Evolutionary conservation across 2,329 filamentous ascomycete genomes (phyloP).

Genomic region (Aspergillus brunneoviolaceus): DNA sequence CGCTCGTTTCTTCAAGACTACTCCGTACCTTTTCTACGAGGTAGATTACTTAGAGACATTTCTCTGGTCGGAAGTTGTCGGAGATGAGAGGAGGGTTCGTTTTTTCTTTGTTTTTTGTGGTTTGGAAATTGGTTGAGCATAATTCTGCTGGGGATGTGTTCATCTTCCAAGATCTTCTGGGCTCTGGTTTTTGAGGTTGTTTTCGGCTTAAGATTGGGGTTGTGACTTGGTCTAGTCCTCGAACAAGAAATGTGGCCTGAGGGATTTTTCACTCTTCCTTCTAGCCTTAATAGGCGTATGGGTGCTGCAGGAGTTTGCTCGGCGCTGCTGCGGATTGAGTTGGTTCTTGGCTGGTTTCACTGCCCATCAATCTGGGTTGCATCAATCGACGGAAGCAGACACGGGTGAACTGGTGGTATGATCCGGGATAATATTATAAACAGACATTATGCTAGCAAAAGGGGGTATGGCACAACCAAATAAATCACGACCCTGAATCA

Average conservation of each 20-base stretch:
- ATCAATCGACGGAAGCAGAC: background rate
- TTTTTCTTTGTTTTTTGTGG: no score
- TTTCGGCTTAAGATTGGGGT: background rate
- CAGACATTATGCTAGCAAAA: background rate
- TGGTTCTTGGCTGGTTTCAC: constrained; percentile 4
- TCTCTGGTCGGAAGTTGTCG: no score
- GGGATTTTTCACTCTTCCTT: background rate
- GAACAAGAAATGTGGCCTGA: background rate
- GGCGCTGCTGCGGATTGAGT: background rate
- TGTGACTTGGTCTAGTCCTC: background rate
- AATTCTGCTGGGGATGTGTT: no score
- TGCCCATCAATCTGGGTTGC: background rate
- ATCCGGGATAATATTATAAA: background rate
- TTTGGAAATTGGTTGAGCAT: no score
- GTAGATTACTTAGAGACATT: no score
- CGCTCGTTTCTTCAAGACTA: no score
- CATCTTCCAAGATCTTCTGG: no score
- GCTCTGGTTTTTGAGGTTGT: background rate
- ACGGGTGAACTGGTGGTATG: background rate
- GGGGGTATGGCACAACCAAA: background rate
- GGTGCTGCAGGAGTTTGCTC: background rate
- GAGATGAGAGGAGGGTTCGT: no score
- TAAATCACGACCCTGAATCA: background rate
- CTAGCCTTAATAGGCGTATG: background rate
- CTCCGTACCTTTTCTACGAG: no score